Conservation (phyloP, 2,329 filamentous ascomycete species). For the Trichoderma guizhouense region DNA sequence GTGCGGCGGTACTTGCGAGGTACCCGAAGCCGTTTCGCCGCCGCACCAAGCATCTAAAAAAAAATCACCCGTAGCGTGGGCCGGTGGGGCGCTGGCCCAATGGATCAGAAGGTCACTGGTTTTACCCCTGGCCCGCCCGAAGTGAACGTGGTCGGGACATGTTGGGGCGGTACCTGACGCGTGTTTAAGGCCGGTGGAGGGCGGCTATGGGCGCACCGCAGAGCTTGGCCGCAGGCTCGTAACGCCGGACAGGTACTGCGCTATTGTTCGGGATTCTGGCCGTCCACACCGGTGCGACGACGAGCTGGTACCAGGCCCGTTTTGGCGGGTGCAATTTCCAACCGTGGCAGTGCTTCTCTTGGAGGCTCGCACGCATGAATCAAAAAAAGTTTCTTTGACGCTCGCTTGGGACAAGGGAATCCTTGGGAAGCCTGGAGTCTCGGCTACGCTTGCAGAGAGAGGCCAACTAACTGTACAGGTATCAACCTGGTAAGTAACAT, state of each 20-base stretch:
- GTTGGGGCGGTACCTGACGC: conserved; percentile 9
- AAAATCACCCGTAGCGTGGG: conserved; percentile 14
- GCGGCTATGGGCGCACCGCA: neutral
- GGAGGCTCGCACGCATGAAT: conserved; percentile 5
- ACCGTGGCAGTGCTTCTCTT: conserved; percentile 5
- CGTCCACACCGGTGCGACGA: conserved; percentile 2
- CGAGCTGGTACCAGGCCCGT: conserved; percentile 10
- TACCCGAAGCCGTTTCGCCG: conserved; percentile 2
- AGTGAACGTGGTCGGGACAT: neutral
- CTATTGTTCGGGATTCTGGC: neutral
- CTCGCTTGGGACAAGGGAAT: neutral
- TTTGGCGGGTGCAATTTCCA: conserved; percentile 18
- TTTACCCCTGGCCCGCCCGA: conserved; percentile 12
- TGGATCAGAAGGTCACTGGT: neutral
- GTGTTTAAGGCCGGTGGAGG: neutral
- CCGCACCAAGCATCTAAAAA: conserved; percentile 17
- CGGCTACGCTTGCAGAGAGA: neutral
- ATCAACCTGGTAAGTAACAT: neutral
- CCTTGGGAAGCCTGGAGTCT: neutral
- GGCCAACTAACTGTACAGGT: neutral
- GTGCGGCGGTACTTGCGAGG: neutral
- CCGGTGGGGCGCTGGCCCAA: neutral
- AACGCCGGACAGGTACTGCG: neutral
- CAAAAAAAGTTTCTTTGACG: conserved; percentile 8
- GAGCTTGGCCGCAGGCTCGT: neutral